Base-by-base conservation (phyloP, 2,329 filamentous ascomycete species). In the Pseudocercospora musae region DNA sequence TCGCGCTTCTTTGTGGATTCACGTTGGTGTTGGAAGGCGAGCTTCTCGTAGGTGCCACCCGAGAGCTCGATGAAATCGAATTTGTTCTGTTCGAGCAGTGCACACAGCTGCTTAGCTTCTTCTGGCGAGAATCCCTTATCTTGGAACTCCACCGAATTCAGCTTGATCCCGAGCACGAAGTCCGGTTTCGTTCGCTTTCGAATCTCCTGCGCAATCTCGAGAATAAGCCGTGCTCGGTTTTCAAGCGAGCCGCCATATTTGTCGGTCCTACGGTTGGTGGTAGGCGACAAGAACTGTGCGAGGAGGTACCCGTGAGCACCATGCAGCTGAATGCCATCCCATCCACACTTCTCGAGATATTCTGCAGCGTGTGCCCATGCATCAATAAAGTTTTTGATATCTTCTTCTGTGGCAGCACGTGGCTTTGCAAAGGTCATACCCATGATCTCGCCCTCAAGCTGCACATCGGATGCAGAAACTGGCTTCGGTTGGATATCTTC, bases 261-360 rank as follows among this genome's bases (percentile, higher is more conserved):
- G 70, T 80, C 78, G 6, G 77, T 79, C 4, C 78, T 73, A 2
- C 67, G 64, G 68, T 81, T 80, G 18, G 78, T 80, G 2, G 74
- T 75, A 8, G 72, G 73, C 0, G 76, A 75, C 1, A 80, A 70
- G 70, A 81, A 80, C 50, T 80, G 79, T 0, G 78, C 77, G 21
- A 80, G 72, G 11, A 81, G 71, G 58, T 80, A 81, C 1, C 74
- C 78, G 62, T 80, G 77, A 7, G 79, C 79, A 18, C 75, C 79
- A 64, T 81, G 80, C 6, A 81, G 71, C 63, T 81, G 65, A 20
- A 81, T 71, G 42, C 82, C 82, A 64, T 84, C 81, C 59, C 74
- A 90, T 1, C 87, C 87, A 0, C 85, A 86, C 70, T 84, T 85
- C 62, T 88, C 80, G 4, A 85, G 76, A 66, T 83, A 89, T 68